Percentiles rank a stretch among this genome's conserved stretches.
phyloP scores from a whole-genome alignment of 2,329 filamentous ascomycete species.

The Paecilomyces dactylethromorphus region DNA sequence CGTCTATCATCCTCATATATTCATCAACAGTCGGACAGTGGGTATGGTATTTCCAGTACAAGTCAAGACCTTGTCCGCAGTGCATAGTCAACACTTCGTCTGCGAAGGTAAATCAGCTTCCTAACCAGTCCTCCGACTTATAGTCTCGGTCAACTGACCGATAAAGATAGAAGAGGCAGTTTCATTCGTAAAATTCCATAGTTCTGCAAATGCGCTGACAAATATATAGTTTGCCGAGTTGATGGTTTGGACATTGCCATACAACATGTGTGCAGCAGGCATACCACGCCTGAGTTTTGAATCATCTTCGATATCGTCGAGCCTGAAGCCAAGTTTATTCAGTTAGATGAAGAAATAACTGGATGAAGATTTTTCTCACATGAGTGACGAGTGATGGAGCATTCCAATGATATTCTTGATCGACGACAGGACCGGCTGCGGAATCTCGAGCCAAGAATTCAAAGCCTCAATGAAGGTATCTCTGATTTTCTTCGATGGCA shows the following conservation, averaged over 20 bases:
- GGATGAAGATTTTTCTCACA: constrained; percentile 25
- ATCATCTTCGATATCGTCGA: constrained; percentile 36
- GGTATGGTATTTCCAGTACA: background rate
- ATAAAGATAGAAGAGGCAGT: too few species aligned
- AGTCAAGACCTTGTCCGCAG: background rate
- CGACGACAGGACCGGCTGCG: constrained; percentile 20
- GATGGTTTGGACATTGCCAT: constrained; percentile 29
- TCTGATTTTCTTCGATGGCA: constrained; percentile 33
- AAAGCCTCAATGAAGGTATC: constrained; percentile 31
- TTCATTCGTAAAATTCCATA: too few species aligned
- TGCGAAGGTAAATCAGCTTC: background rate
- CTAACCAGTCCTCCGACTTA: too few species aligned
- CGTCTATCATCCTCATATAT: background rate
- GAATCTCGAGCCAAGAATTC: constrained; percentile 32
- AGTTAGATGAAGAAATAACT: background rate
- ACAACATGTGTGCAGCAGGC: constrained; percentile 31
- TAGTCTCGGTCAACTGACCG: too few species aligned
- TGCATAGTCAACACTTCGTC: background rate
- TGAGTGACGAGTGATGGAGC: constrained; percentile 34
- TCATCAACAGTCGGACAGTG: background rate
- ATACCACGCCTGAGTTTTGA: constrained; percentile 27
- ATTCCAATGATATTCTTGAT: constrained; percentile 29
- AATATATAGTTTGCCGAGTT: constrained; percentile 18
- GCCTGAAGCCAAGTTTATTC: constrained; percentile 6
- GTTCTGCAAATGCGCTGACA: too few species aligned